Evolutionary conservation across 352 stramenopile species (phyloP).

Genomic region (Pythium grandisporangium): DNA sequence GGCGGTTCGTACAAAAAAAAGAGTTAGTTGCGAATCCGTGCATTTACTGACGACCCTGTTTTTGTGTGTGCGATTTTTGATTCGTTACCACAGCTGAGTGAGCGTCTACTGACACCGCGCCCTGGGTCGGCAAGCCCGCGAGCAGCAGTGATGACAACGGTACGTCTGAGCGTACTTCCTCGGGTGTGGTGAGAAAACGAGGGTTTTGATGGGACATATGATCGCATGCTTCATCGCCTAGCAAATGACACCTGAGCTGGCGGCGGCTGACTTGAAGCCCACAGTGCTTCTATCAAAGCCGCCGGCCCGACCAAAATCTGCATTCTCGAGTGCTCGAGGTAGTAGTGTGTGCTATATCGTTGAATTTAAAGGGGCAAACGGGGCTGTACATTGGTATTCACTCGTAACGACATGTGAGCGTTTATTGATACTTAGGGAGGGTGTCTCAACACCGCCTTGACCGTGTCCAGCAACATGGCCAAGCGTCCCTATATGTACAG

Average conservation of each 20-base stretch:
- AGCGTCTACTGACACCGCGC: conserved; percentile 32
- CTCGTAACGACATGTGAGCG: too few species aligned
- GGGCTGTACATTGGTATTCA: neutral
- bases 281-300: conserved; percentile 10
- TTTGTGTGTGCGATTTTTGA: neutral
- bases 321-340: conserved; percentile 1
- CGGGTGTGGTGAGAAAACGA: neutral
- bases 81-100: conserved; percentile 22
- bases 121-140: conserved; percentile 13
- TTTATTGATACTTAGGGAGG: too few species aligned
- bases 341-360: conserved; percentile 3
- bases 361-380: conserved; percentile 4
- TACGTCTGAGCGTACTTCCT: neutral
- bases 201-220: neutral
- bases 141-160: neutral
- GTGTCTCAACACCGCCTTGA: too few species aligned
- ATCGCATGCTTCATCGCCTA: too few species aligned
- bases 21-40: too few species aligned
- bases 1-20: neutral
- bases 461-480: too few species aligned
- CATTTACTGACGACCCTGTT: neutral
- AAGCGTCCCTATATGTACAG: too few species aligned
- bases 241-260: neutral
- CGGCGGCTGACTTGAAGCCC: neutral
- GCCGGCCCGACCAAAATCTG: conserved; percentile 10